A percentile compares a stretch with the other conserved stretches of the same genome.
Conservation (phyloP, 2,329 filamentous ascomycete genomes). For the Malbranchea cinnamomea region DNA sequence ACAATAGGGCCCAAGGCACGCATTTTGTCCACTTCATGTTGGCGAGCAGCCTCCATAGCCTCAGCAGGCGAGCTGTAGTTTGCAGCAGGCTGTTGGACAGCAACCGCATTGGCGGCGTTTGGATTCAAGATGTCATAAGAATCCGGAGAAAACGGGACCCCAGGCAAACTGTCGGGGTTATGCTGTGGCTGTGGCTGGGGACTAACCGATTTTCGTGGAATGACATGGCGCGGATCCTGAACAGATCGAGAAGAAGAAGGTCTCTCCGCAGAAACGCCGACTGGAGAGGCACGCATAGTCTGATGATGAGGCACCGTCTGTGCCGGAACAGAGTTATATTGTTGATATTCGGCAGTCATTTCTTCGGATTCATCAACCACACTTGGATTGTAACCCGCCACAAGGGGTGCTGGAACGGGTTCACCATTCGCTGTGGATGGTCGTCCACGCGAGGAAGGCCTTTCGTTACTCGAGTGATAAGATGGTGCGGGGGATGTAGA, state of each 20-base stretch:
- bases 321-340: constrained; percentile 11
- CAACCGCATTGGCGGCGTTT: constrained; percentile 19
- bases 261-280: constrained; percentile 15
- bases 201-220: constrained; percentile 44
- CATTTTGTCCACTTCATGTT: constrained; percentile 21
- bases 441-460: constrained; percentile 13
- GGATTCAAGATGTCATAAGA: constrained; percentile 47
- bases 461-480: constrained; percentile 14
- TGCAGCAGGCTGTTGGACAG: constrained; percentile 18
- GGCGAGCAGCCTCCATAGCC: constrained; percentile 24
- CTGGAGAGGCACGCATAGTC: constrained; percentile 17
- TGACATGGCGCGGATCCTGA: constrained; percentile 25
- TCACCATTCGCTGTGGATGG: constrained; percentile 15
- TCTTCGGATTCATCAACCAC: constrained; percentile 12
- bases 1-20: constrained; percentile 43
- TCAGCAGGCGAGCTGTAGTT: constrained; percentile 25
- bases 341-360: not conserved
- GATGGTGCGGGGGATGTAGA: constrained; percentile 11
- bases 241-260: constrained; percentile 14
- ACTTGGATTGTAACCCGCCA: constrained; percentile 26
- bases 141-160: constrained; percentile 45
- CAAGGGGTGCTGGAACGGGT: constrained; percentile 25
- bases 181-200: constrained; percentile 32
- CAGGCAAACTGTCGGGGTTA: constrained; percentile 26
- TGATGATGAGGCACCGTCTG: constrained; percentile 18